Conservation (phyloP, 768 basidiomycete species). For the Collybiopsis confluens region DNA sequence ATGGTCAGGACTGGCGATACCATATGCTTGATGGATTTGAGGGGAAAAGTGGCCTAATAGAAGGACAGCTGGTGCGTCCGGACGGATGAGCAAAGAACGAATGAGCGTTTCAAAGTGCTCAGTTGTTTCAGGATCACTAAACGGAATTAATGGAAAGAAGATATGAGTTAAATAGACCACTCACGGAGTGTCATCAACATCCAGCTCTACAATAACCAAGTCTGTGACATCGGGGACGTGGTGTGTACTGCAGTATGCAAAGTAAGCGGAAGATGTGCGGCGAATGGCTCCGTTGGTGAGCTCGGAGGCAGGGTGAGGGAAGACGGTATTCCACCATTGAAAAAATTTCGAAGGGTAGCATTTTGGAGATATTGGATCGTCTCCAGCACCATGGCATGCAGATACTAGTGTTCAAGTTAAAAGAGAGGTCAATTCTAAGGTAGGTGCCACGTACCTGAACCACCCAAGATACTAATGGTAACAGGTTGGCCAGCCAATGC, state of each 20-base stretch:
- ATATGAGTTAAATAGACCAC: slow-evolving; percentile 25
- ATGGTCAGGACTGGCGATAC: slow-evolving; percentile 87
- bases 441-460: slow-evolving; percentile 60
- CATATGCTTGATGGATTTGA: slow-evolving; percentile 72
- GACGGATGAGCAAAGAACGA: slow-evolving; percentile 85
- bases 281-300: slow-evolving; percentile 97
- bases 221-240: slow-evolving; percentile 94
- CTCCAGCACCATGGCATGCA: slow-evolving; percentile 89
- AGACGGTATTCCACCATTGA: slow-evolving; percentile 96
- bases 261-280: slow-evolving; percentile 89
- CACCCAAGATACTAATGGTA: slow-evolving; percentile 86
- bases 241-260: slow-evolving; percentile 89
- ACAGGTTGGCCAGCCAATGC: slow-evolving; percentile 83
- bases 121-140: slow-evolving; percentile 64
- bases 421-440: background rate
- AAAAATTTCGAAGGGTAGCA: slow-evolving; percentile 97
- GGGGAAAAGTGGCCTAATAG: slow-evolving; percentile 95
- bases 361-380: slow-evolving; percentile 75
- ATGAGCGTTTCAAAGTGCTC: slow-evolving; percentile 91
- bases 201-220: slow-evolving; percentile 93
- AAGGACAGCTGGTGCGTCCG: slow-evolving; percentile 87
- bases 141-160: background rate
- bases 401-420: slow-evolving; percentile 56
- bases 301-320: slow-evolving; percentile 96
- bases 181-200: slow-evolving; percentile 83